phyloP scores from a whole-genome alignment of 106 monocot genomes.

The Allium fistulosum region DNA sequence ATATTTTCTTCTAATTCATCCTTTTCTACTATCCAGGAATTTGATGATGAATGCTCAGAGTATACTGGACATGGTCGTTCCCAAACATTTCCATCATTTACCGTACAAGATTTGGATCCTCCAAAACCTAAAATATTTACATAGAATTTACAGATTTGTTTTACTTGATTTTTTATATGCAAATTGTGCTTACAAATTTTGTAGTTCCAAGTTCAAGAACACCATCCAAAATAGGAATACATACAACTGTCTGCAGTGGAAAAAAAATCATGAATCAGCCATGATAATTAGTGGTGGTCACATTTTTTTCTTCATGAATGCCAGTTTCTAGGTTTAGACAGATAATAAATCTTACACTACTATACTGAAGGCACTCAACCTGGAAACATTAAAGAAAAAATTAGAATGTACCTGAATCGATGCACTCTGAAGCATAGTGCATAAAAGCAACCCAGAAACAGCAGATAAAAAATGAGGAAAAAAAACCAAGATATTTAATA shows the following conservation, averaged over 20 bases:
- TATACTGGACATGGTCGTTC: slow-evolving; percentile 23
- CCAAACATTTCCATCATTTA: slow-evolving; percentile 30
- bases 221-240: slow-evolving; percentile 70
- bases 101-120: slow-evolving; percentile 33
- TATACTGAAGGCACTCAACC: too few relatives aligned
- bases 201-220: slow-evolving; percentile 80
- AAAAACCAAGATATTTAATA: too few relatives aligned
- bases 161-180: too few relatives aligned
- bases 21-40: slow-evolving; percentile 17
- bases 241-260: slow-evolving; percentile 31
- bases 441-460: too few relatives aligned
- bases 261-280: too few relatives aligned
- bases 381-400: too few relatives aligned
- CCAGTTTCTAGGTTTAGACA: too few relatives aligned
- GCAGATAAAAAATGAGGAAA: too few relatives aligned
- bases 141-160: too few relatives aligned
- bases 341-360: too few relatives aligned
- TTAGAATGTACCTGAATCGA: slow-evolving; percentile 25
- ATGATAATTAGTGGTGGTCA: too few relatives aligned
- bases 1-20: slow-evolving; percentile 24
- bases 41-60: slow-evolving; percentile 43
- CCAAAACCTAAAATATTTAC: neutral
- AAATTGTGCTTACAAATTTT: slow-evolving; percentile 26
- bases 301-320: too few relatives aligned
- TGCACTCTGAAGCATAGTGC: slow-evolving; percentile 19